phyloP scores from a whole-genome alignment of 2,329 filamentous ascomycete species.

The Alternaria triticina region DNA sequence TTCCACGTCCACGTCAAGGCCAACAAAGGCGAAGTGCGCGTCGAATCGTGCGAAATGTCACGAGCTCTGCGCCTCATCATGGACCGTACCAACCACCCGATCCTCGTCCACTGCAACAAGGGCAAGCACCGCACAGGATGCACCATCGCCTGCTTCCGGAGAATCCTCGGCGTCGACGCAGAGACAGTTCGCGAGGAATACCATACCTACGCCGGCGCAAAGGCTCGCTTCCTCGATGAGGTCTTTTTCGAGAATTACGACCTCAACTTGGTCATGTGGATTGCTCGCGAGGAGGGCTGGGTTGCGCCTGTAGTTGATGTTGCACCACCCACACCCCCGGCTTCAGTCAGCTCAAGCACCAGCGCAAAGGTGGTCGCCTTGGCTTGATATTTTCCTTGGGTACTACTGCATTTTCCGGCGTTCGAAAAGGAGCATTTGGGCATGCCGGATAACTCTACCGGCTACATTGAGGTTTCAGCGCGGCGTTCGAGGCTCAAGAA shows the following conservation, averaged over 20 bases:
- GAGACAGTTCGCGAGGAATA: slow-evolving; percentile 75
- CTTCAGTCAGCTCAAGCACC: slow-evolving; percentile 21
- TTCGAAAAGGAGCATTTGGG: neutral
- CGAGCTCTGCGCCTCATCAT: slow-evolving; percentile 74
- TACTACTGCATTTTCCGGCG: slow-evolving; percentile 1
- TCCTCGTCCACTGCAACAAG: slow-evolving; percentile 92
- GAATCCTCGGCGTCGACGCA: slow-evolving; percentile 69
- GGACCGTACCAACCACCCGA: slow-evolving; percentile 75
- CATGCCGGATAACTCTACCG: neutral
- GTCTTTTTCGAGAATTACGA: slow-evolving; percentile 55
- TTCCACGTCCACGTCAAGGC: slow-evolving; percentile 78
- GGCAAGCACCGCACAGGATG: slow-evolving; percentile 93
- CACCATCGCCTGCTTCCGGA: slow-evolving; percentile 80
- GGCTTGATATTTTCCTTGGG: neutral
- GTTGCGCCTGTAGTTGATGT: slow-evolving; percentile 19
- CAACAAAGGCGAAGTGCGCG: slow-evolving; percentile 74
- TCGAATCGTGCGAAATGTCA: slow-evolving; percentile 62
- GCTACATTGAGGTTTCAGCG: neutral
- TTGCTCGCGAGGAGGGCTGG: slow-evolving; percentile 44
- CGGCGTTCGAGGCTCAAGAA: slow-evolving; percentile 3
- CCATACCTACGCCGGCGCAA: slow-evolving; percentile 62
- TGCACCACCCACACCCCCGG: slow-evolving; percentile 31
- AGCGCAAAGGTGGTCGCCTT: slow-evolving; percentile 17
- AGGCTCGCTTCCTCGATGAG: slow-evolving; percentile 57
- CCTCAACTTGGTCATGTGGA: slow-evolving; percentile 49